These are phyloP conservation scores for Kodamaea ohmeri DNA, from an alignment of 1,139 yeast genomes.

Conservation along the genomic window DNA sequence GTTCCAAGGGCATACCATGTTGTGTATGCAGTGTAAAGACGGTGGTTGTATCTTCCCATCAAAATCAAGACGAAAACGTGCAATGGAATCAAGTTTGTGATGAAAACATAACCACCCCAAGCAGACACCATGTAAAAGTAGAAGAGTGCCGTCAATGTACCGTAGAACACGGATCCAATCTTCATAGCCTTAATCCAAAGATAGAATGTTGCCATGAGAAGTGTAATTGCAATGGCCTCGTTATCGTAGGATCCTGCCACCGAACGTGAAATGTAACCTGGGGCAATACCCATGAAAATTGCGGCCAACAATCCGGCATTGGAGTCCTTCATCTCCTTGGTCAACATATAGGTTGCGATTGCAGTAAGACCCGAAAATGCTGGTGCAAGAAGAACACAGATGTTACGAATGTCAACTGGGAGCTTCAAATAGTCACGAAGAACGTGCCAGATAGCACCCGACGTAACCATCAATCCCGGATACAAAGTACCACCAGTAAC, in stretches of 20 bases:
- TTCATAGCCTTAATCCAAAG: slow-evolving; percentile 94
- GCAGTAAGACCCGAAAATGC: slow-evolving; percentile 95
- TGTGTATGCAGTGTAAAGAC: slow-evolving; percentile 84
- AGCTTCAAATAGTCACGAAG: slow-evolving; percentile 62
- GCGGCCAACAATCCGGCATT: slow-evolving; percentile 93
- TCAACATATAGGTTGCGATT: slow-evolving; percentile 82
- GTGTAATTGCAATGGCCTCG: slow-evolving; percentile 97
- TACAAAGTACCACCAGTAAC: slow-evolving; percentile 98
- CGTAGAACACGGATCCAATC: slow-evolving; percentile 84
- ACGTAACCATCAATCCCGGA: slow-evolving; percentile 98
- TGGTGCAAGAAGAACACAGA: slow-evolving; percentile 95
- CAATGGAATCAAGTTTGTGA: slow-evolving; percentile 94
- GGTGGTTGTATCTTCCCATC: slow-evolving; percentile 91
- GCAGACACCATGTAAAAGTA: slow-evolving; percentile 99
- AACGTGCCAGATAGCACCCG: slow-evolving; percentile 81
- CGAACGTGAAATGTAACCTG: slow-evolving; percentile 96
- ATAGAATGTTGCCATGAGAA: slow-evolving; percentile 92
- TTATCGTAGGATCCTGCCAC: slow-evolving; percentile 99
- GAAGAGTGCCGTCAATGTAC: slow-evolving; percentile 77
- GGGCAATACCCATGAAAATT: slow-evolving; percentile 94
- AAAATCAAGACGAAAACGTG: slow-evolving; percentile 86
- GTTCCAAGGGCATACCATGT: slow-evolving; percentile 98
- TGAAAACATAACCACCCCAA: slow-evolving; percentile 99
- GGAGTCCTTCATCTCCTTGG: slow-evolving; percentile 85
- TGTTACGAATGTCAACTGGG: slow-evolving; percentile 92